A percentile compares a stretch with the other conserved stretches of the same genome.
These are phyloP conservation scores for Globisporangium radiosum DNA, from an alignment of 352 stramenopile species.

Conservation along the genomic window DNA sequence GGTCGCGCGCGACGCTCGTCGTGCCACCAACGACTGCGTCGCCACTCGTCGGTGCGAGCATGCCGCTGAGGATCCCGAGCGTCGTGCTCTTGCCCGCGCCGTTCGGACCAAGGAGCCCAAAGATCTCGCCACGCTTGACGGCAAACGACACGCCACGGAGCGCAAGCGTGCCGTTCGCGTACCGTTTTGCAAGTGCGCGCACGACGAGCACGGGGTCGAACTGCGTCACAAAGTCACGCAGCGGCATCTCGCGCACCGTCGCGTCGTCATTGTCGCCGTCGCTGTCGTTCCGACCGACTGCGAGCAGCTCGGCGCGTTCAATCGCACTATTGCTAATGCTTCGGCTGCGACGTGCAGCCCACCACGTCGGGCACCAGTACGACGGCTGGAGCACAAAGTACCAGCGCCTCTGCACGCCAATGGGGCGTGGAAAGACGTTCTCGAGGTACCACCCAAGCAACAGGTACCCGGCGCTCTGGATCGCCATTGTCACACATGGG, in stretches of 20 bases:
- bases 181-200: slow-evolving; percentile 51
- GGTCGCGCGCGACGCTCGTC: slow-evolving; percentile 57
- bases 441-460: slow-evolving; percentile 93
- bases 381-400: slow-evolving; percentile 87
- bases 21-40: slow-evolving; percentile 65
- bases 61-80: slow-evolving; percentile 72
- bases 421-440: slow-evolving; percentile 88
- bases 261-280: slow-evolving; percentile 30
- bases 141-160: slow-evolving; percentile 82
- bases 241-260: slow-evolving; percentile 55
- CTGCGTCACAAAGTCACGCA: slow-evolving; percentile 47
- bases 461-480: slow-evolving; percentile 84
- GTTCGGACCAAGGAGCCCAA: slow-evolving; percentile 68
- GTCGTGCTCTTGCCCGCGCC: slow-evolving; percentile 72
- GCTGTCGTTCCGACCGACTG: slow-evolving; percentile 2
- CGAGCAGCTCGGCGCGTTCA: slow-evolving; percentile 15
- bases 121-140: slow-evolving; percentile 68
- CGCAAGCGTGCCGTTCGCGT: slow-evolving; percentile 71
- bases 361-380: slow-evolving; percentile 62
- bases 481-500: slow-evolving; percentile 57
- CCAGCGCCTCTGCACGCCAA: slow-evolving; percentile 88
- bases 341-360: too few relatives aligned
- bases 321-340: neutral
- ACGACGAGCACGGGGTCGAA: slow-evolving; percentile 59
- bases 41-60: slow-evolving; percentile 37